Percentiles rank a stretch among this genome's conserved stretches.
phyloP scores from a whole-genome alignment of 805 yeast genomes.

The Spathaspora sp. region DNA sequence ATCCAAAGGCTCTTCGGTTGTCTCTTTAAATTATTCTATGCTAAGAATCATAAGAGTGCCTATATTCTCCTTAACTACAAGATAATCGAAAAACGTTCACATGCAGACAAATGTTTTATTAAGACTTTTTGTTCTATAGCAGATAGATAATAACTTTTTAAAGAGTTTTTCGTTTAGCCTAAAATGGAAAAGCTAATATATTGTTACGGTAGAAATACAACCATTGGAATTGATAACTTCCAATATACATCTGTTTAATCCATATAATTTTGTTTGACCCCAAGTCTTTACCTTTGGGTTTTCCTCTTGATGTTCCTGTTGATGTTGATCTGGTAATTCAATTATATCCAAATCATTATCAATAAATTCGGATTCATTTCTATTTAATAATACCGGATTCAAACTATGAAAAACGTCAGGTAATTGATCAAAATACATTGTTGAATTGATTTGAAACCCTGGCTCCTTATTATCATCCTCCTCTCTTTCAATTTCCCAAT shows the following conservation, averaged over 20 bases:
- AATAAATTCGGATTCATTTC: slow-evolving; percentile 37
- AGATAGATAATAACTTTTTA: no score
- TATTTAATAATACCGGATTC: slow-evolving; percentile 34
- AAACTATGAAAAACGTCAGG: slow-evolving; percentile 19
- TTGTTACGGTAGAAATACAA: slow-evolving; percentile 33
- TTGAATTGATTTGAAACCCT: slow-evolving; percentile 12
- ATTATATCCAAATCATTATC: slow-evolving; percentile 35
- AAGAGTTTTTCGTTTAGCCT: no score
- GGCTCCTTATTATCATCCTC: neutral
- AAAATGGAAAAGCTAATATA: slow-evolving; percentile 23
- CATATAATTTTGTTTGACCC: slow-evolving; percentile 42
- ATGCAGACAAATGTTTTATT: no score
- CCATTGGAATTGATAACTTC: slow-evolving; percentile 39
- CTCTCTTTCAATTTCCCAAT: slow-evolving; percentile 31
- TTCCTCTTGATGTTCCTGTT: slow-evolving; percentile 3
- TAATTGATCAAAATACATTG: slow-evolving; percentile 29
- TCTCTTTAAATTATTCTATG: no score
- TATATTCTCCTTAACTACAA: no score
- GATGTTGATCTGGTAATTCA: slow-evolving; percentile 11
- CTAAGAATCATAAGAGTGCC: no score
- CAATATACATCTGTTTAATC: slow-evolving; percentile 37
- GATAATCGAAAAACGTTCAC: no score
- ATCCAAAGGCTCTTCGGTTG: no score
- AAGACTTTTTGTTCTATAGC: no score
- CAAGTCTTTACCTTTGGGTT: slow-evolving; percentile 27